phyloP scores from a whole-genome alignment of 257 asterid genomes.

The Salvia hispanica region DNA sequence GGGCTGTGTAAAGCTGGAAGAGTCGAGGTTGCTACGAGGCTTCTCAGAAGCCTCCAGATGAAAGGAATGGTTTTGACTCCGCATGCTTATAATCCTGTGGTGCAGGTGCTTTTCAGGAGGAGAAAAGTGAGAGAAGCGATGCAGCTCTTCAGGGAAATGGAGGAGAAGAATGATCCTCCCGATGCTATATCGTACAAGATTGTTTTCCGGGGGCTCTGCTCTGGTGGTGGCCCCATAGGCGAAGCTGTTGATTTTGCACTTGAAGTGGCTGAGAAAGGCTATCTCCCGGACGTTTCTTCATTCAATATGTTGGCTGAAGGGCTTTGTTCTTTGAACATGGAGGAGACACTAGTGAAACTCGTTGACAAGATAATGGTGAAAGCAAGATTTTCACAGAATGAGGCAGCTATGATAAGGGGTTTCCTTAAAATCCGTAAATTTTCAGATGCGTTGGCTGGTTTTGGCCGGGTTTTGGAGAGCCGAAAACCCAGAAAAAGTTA shows the following conservation, averaged over 20 bases:
- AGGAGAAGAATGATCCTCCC: conserved; percentile 74
- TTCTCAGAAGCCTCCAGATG: conserved; percentile 77
- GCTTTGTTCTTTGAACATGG: conserved; percentile 72
- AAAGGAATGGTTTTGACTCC: conserved; percentile 81
- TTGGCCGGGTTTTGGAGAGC: conserved; percentile 60
- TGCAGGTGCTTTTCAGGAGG: conserved; percentile 68
- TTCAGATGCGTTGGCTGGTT: conserved; percentile 66
- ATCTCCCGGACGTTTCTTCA: conserved; percentile 66
- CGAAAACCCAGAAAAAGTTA: conserved; percentile 49
- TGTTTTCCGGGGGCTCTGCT: conserved; percentile 79
- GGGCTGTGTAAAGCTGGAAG: conserved; percentile 88
- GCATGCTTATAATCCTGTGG: conserved; percentile 79
- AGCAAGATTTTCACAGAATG: conserved; percentile 59
- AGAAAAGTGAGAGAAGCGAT: conserved; percentile 64
- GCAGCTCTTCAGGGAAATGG: conserved; percentile 90
- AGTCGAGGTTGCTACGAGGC: conserved; percentile 63
- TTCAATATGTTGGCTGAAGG: conserved; percentile 88
- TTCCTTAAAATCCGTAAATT: conserved; percentile 74
- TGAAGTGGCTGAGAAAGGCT: conserved; percentile 78
- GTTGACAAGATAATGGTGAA: conserved; percentile 56
- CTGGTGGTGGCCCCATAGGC: conserved; percentile 80
- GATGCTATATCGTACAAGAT: conserved; percentile 75
- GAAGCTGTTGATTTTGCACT: conserved; percentile 86
- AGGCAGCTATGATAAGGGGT: conserved; percentile 72
- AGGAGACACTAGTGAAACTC: conserved; percentile 64